Evolutionary conservation across 495 filamentous ascomycete genomes (phyloP), one percentile per base, ranked within the genome.

Genomic region (Aspergillus heteromorphus): DNA sequence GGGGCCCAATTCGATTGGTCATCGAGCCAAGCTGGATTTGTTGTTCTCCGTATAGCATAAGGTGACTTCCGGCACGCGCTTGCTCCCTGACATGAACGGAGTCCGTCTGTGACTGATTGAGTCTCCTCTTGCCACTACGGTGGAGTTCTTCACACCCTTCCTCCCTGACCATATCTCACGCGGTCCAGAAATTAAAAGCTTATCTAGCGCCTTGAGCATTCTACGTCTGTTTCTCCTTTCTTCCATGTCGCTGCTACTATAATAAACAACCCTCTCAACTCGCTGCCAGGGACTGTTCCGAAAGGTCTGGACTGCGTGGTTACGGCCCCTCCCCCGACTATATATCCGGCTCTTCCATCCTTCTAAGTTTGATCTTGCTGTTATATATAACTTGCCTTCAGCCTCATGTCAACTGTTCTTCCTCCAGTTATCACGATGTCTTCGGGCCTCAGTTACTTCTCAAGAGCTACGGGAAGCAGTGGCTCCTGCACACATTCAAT

Each of bases 351-450:
- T 13, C 30, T 31, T 29, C 30, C 48, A 31, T 45, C 27, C 40
- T 18, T 55, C 38, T 42, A 29, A 20, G 53, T 14, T 36, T 6
- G 25, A 38, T 29, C 36, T 23, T 51, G 21, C 40, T 34, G 9
- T 57, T 16, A 45, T 58, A 31, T 20, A 57, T 52, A 14, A 53
- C 45, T 19, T 57, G 58, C 57, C 31, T 48, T 56, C 55, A 40
- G 30, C 62, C 62, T 61, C 60, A 75, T 75, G 74, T 60, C 71
- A 54, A 67, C 70, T 42, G 59, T 72, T 18, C 60, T 70, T 51
- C 54, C 65, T 50, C 67, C 58, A 49, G 40, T 67, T 34, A 66
- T 69, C 53, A 60, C 70, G 56, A 63, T 68, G 55, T 65, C 72
- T 54, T 64, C 62, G 30, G 61, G 55, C 57, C 62, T 71, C 48